Evolutionary conservation across 2,329 filamentous ascomycete genomes (phyloP), one percentile per base, ranked within the genome.

Genomic region (Rachicladosporium sp.): DNA sequence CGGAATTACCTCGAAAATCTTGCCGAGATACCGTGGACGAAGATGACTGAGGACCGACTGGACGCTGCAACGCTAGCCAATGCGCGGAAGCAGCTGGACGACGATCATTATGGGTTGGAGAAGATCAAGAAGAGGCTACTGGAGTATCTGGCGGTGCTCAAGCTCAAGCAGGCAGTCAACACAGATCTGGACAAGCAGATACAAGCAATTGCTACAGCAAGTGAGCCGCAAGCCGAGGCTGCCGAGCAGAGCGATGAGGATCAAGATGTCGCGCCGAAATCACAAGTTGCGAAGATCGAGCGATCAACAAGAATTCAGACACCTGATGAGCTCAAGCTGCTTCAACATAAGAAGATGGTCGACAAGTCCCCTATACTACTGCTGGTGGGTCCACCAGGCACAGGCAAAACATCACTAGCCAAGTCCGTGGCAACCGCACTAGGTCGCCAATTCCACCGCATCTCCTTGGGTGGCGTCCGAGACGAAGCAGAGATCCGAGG

Each of bases 401-500:
- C 89, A 3, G 91, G 91, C 47, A 98, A 98, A 70, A 98, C 91
- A 0, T 94, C 86, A 52, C 70, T 98, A 34, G 91, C 91, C 23
- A 86, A 88, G 52, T 96, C 89, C 1, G 80, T 98, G 15, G 91
- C 91, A 2, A 84, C 84, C 10, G 88, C 91, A 1, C 71, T 98
- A 8, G 89, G 89, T 10, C 79, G 91, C 47, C 93, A 95, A 60
- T 98, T 98, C 61, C 89, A 98, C 61, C 79, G 91, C 34, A 95
- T 98, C 52, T 96, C 91, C 3, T 78, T 98, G 3, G 91, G 91
- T 44, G 91, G 91, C 50, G 89, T 98, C 3, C 74, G 91, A 40
- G 91, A 98, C 54, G 91, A 98, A 61, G 91, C 91, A 10, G 91
- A 98, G 64, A 96, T 98, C 44, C 77, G 91, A 43, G 91, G 91